These are phyloP conservation scores for Malania oleifera DNA, from an alignment of 164 flowering plant genomes.

Conservation along the genomic window DNA sequence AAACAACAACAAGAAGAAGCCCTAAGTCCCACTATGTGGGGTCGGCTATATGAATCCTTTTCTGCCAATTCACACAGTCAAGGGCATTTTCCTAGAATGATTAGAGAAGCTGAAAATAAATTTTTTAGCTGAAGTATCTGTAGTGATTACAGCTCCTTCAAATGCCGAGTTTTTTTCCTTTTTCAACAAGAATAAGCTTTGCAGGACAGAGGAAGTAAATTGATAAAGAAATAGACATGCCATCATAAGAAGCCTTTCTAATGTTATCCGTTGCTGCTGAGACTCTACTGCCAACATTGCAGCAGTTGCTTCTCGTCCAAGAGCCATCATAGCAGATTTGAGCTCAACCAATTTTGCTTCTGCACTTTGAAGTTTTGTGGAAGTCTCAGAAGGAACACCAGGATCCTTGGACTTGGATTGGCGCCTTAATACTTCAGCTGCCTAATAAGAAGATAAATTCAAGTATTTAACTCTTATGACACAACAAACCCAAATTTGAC, in stretches of 20 bases:
- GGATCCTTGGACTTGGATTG: constrained; percentile 46
- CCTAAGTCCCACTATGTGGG: too few species aligned
- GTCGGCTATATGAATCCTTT: too few species aligned
- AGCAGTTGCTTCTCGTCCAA: constrained; percentile 67
- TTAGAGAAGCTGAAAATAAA: too few species aligned
- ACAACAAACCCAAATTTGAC: constrained; percentile 3
- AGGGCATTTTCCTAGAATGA: too few species aligned
- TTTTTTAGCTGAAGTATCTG: too few species aligned
- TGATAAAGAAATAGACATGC: too few species aligned
- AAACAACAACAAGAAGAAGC: too few species aligned
- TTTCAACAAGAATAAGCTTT: too few species aligned
- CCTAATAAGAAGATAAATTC: constrained; percentile 30
- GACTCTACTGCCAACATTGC: constrained; percentile 70
- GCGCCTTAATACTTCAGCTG: constrained; percentile 57
- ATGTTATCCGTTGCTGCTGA: constrained; percentile 64
- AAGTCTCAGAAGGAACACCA: constrained; percentile 38
- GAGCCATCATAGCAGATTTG: constrained; percentile 40
- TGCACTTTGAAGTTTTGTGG: constrained; percentile 48
- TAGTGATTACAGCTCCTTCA: too few species aligned
- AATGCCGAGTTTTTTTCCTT: too few species aligned
- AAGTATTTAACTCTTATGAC: constrained; percentile 5
- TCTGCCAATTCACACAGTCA: too few species aligned
- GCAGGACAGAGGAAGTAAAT: too few species aligned
- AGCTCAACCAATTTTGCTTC: constrained; percentile 58
- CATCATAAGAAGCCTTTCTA: constrained; percentile 47